These are phyloP conservation scores for Calycina herbarum DNA, from an alignment of 2,329 filamentous ascomycete species.

Conservation along the genomic window DNA sequence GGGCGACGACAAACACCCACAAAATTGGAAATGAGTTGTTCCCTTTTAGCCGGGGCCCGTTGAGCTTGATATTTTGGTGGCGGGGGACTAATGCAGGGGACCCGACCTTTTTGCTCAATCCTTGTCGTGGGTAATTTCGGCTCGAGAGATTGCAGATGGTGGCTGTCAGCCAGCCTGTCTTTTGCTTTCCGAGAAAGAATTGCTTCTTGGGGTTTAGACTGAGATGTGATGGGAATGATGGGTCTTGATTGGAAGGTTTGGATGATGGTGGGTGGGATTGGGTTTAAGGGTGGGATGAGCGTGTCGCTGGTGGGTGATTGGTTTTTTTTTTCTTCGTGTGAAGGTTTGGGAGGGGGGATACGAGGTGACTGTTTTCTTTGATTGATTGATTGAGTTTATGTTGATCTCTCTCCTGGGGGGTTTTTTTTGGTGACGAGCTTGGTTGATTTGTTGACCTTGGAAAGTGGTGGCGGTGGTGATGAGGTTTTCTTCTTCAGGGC, in stretches of 20 bases:
- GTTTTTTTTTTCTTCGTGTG: background rate
- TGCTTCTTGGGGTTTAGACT: constrained; percentile 4
- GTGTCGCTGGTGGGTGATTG: background rate
- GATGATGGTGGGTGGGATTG: background rate
- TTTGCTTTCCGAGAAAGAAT: background rate
- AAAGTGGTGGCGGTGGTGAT: background rate
- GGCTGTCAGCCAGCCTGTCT: background rate
- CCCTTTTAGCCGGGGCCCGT: background rate
- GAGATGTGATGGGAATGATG: background rate
- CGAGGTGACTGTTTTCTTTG: background rate
- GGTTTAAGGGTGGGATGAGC: background rate
- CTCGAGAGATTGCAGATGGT: background rate
- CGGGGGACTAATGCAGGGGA: background rate
- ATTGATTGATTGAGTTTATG: background rate
- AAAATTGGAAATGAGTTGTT: background rate
- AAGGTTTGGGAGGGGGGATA: background rate
- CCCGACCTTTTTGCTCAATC: background rate
- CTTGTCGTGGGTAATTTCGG: background rate
- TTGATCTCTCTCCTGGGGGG: background rate
- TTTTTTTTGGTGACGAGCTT: background rate
- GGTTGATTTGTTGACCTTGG: background rate
- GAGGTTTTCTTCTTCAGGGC: background rate
- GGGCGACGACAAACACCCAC: background rate
- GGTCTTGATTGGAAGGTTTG: background rate
- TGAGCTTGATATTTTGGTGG: background rate